phyloP scores from a whole-genome alignment of 441 rosid genomes.

The Viola pubescens region DNA sequence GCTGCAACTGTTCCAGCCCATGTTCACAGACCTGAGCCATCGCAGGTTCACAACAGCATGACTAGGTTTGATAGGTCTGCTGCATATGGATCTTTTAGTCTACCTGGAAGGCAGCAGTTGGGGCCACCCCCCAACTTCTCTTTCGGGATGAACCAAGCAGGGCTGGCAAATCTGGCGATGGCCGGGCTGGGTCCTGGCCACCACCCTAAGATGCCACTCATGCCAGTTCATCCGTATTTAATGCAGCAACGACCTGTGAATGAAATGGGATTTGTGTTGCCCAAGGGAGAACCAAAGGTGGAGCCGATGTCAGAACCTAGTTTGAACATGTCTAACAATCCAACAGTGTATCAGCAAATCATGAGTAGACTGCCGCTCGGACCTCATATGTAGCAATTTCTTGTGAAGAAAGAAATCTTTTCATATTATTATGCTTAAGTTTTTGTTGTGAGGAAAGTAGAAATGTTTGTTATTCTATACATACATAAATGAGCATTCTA shows the following conservation, averaged over 20 bases:
- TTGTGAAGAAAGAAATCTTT: neutral
- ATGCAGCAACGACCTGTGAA: constrained; percentile 41
- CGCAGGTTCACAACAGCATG: constrained; percentile 47
- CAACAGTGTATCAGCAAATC: constrained; percentile 62
- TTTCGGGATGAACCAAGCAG: constrained; percentile 47
- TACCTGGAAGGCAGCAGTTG: constrained; percentile 50
- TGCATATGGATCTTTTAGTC: constrained; percentile 37
- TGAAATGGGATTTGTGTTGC: constrained; percentile 48
- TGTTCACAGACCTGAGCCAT: constrained; percentile 38
- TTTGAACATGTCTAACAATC: constrained; percentile 38
- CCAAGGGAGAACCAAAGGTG: constrained; percentile 64
- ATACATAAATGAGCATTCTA: constrained; percentile 21
- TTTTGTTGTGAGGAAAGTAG: constrained; percentile 23
- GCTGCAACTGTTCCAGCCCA: constrained; percentile 31
- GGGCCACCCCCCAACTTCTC: constrained; percentile 45
- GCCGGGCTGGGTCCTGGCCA: constrained; percentile 57
- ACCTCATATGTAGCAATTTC: constrained; percentile 50
- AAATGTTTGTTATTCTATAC: constrained; percentile 8
- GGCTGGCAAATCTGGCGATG: constrained; percentile 54
- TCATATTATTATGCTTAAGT: constrained; percentile 8
- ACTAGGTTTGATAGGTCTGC: constrained; percentile 39
- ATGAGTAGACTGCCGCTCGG: constrained; percentile 82
- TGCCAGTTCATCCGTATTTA: constrained; percentile 54
- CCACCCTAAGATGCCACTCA: constrained; percentile 38
- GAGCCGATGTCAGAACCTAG: constrained; percentile 67